phyloP scores from a whole-genome alignment of 2,329 filamentous ascomycete species.

The Venturia carpophila region DNA sequence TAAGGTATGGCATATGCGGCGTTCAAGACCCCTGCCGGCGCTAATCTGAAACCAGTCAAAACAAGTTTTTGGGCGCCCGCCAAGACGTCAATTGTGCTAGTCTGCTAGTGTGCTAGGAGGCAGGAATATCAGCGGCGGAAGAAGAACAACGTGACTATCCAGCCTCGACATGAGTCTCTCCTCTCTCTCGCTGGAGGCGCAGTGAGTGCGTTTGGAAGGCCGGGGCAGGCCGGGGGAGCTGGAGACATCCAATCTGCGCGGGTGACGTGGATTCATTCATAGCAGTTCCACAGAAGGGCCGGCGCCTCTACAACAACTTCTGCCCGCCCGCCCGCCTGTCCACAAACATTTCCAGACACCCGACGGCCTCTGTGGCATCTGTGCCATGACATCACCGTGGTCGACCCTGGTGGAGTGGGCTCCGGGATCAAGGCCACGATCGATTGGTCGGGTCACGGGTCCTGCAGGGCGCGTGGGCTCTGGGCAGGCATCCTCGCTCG shows the following conservation, averaged over 20 bases:
- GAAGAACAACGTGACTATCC: background rate
- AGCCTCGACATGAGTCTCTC: background rate
- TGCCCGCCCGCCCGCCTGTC: background rate
- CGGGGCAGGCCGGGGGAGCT: too few species aligned
- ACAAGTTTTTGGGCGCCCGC: background rate
- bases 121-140: background rate
- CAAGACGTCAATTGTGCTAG: constrained; percentile 5
- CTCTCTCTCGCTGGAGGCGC: background rate
- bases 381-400: background rate
- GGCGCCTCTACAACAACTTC: background rate
- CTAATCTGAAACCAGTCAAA: constrained; percentile 8
- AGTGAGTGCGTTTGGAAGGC: too few species aligned
- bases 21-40: background rate
- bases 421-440: background rate
- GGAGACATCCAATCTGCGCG: background rate
- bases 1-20: background rate
- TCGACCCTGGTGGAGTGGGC: background rate
- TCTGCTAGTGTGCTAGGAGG: too few species aligned
- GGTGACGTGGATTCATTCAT: background rate
- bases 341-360: background rate
- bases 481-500: background rate
- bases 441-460: background rate
- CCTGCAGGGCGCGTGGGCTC: too few species aligned
- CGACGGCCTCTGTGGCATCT: too few species aligned
- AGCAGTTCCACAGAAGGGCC: background rate